phyloP scores from a whole-genome alignment of 768 basidiomycete genomes.

The Boletus sensibilis region DNA sequence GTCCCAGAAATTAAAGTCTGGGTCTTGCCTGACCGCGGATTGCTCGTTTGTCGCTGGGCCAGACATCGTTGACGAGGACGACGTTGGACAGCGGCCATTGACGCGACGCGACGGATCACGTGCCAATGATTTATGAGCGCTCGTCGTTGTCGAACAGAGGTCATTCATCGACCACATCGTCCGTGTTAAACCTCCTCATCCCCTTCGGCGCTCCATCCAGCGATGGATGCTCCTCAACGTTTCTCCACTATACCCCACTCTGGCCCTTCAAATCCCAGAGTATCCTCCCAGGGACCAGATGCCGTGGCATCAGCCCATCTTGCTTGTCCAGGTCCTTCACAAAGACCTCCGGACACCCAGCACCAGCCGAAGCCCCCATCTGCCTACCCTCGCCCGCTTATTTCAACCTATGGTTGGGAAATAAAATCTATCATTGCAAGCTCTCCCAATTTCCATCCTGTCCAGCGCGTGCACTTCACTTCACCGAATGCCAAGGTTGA shows the following conservation, averaged over 20 bases:
- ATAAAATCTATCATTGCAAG: conserved; percentile 39
- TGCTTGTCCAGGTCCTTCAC: background rate
- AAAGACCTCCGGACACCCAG: background rate
- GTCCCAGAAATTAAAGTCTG: conserved; percentile 71
- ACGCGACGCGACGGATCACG: conserved; percentile 25
- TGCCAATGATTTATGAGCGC: background rate
- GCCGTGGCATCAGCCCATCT: background rate
- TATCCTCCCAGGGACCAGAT: conserved; percentile 11
- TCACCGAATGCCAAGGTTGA: conserved; percentile 29
- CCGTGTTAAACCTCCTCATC: background rate
- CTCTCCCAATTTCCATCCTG: conserved; percentile 42
- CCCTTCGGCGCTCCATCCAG: background rate
- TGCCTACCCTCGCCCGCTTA: conserved; percentile 7
- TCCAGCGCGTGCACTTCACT: conserved; percentile 38
- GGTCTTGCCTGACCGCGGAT: conserved; percentile 1
- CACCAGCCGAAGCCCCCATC: background rate
- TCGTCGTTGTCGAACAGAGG: background rate
- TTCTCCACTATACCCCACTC: background rate
- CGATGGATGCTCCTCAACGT: background rate
- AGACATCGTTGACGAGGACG: conserved; percentile 5
- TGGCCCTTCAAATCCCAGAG: background rate
- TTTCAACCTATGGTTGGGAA: conserved; percentile 54
- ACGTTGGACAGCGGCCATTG: background rate
- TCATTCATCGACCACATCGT: background rate
- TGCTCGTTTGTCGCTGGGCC: conserved; percentile 10